Conservation (phyloP, 2,329 filamentous ascomycete genomes). For the Pseudocercospora eumusae region DNA sequence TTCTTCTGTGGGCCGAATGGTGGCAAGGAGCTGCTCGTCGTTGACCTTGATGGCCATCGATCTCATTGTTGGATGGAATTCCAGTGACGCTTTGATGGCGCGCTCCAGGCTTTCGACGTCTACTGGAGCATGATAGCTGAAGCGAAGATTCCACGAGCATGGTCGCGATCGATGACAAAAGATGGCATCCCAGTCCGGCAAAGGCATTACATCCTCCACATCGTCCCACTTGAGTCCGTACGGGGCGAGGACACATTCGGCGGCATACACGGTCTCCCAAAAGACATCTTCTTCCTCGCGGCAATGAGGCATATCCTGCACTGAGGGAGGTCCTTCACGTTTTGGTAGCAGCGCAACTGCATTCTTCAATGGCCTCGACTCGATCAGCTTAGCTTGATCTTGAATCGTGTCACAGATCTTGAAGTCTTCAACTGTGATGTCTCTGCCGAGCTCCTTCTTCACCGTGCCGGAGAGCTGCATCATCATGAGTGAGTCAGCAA, state of each 20-base stretch:
- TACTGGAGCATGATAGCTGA: constrained; percentile 35
- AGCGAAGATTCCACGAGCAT: constrained; percentile 38
- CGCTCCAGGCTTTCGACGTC: constrained; percentile 27
- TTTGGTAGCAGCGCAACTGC: constrained; percentile 19
- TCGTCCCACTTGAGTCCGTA: constrained; percentile 38
- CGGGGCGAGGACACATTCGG: constrained; percentile 29
- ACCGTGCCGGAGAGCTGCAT: constrained; percentile 39
- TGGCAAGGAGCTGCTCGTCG: constrained; percentile 35
- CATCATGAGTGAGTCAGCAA: constrained; percentile 41
- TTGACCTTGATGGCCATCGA: constrained; percentile 35
- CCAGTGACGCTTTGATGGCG: constrained; percentile 35
- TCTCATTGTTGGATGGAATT: constrained; percentile 36
- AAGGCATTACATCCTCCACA: constrained; percentile 40
- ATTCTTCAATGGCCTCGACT: constrained; percentile 30
- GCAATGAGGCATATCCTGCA: constrained; percentile 36
- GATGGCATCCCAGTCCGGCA: constrained; percentile 40
- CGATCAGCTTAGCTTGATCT: constrained; percentile 37
- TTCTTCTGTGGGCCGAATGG: constrained; percentile 31
- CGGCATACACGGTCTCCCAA: constrained; percentile 29
- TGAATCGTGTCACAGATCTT: constrained; percentile 38
- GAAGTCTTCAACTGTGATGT: constrained; percentile 40
- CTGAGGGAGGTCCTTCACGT: constrained; percentile 34
- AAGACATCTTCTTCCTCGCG: constrained; percentile 33
- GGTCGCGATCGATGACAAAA: constrained; percentile 37
- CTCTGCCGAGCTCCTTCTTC: constrained; percentile 38